Base-by-base conservation (phyloP, 305 asterid genomes). In the Fraxinus sp. region DNA sequence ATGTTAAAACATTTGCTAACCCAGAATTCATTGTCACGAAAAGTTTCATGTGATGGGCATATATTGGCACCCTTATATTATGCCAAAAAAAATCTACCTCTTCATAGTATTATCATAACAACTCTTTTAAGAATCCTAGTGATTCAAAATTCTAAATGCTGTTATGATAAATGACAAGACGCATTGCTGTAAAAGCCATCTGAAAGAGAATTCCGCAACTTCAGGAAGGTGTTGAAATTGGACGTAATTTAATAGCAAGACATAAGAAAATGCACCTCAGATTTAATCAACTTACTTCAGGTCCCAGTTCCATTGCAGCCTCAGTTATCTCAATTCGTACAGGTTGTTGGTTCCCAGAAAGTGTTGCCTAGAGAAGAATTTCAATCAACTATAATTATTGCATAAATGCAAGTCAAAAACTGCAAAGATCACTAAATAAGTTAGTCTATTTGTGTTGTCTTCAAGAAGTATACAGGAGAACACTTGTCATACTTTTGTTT, bases 261-360 rank as follows among this genome's bases (percentile, higher is more conserved):
- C 76, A 32, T 2, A 24, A 78, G 9, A 22, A 9, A 14, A 79
- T 8, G 20, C n/a, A 75, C 9, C 28, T 8, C 6, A 57, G 49
- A 46, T 74, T 49, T 18, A 79, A 71, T 33, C 76, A 66, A 88
- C 97, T 92, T 81, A 91, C 97, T 85, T 92, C 97, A 22, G 97
- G 76, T 64, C 98, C 99, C 83, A 94, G 88, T 83, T 89, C 97
- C 98, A 96, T 96, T 80, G 99, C 98, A 83, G 98, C 98, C 81
- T 96, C 97, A 0, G 98, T 96, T 82, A 94, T 96, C 86, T 96
- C 98, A 78, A 95, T 92, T 73, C 98, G 94, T 76, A 94, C 88
- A 0, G 99, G 98, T 74, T 96, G 97, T 82, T 94, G 98, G 85
- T 96, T 96, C 57, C 98, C 99, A 24, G 98, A 91, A 41, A 94